Conservation (phyloP, 2,329 filamentous ascomycete species). For the Penicillium sp. region DNA sequence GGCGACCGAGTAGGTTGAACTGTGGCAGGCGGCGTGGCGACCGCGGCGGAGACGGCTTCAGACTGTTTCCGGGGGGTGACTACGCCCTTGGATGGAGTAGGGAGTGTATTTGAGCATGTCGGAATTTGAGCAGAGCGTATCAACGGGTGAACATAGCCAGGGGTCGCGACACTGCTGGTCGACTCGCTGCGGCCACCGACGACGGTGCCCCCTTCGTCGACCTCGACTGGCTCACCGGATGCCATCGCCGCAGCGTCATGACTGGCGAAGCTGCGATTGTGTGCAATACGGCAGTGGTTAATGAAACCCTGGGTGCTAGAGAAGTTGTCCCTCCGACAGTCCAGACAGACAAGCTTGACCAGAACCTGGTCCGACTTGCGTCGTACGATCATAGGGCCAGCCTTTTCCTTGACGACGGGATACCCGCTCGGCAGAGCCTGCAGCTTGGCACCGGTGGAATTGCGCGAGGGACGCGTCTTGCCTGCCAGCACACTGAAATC, state of each 20-base stretch:
- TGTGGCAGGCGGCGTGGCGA: constrained; percentile 25
- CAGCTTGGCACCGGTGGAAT: constrained; percentile 59
- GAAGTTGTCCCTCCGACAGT: constrained; percentile 86
- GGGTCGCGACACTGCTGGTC: constrained; percentile 26
- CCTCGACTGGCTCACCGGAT: constrained; percentile 77
- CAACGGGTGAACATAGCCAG: constrained; percentile 59
- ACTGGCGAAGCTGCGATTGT: constrained; percentile 88
- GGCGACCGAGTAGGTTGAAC: constrained; percentile 1
- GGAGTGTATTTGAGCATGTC: constrained; percentile 6
- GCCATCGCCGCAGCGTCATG: constrained; percentile 89
- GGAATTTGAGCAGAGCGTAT: constrained; percentile 52
- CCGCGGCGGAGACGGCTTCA: constrained; percentile 13
- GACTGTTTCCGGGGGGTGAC: constrained; percentile 22
- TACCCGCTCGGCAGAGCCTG: constrained; percentile 68
- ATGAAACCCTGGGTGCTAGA: constrained; percentile 95
- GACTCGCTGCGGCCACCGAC: constrained; percentile 39
- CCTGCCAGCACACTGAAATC: constrained; percentile 51
- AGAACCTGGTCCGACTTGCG: constrained; percentile 74
- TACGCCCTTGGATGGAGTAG: constrained; percentile 8
- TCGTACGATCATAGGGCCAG: constrained; percentile 77
- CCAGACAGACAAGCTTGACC: constrained; percentile 84
- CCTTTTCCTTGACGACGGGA: constrained; percentile 70
- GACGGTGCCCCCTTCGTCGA: constrained; percentile 54
- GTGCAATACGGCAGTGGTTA: constrained; percentile 96
- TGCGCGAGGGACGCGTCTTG: constrained; percentile 56